These are phyloP conservation scores for Alternaria angustiovoidea DNA, from an alignment of 2,329 filamentous ascomycete genomes.

Conservation along the genomic window DNA sequence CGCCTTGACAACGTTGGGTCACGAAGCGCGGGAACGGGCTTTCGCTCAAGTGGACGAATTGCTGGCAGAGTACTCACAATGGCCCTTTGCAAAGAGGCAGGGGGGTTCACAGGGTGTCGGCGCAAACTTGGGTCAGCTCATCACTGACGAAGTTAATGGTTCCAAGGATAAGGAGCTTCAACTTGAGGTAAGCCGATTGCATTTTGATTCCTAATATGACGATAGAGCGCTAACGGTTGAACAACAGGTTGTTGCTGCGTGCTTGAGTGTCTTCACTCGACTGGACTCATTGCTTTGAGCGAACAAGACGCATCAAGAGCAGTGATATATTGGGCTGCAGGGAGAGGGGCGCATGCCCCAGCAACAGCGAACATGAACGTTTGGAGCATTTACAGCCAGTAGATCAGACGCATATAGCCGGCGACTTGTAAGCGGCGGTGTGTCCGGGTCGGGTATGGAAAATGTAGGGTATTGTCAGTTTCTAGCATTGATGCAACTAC, in stretches of 20 bases:
- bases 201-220: not conserved
- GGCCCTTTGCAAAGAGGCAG: slow-evolving; percentile 86
- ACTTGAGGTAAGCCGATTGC: slow-evolving; percentile 75
- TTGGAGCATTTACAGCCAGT: slow-evolving; percentile 13
- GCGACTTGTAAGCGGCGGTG: slow-evolving; percentile 16
- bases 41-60: slow-evolving; percentile 98
- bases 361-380: slow-evolving; percentile 19
- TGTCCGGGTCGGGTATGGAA: slow-evolving; percentile 10
- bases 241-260: slow-evolving; percentile 81
- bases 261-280: slow-evolving; percentile 95
- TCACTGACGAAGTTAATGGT: slow-evolving; percentile 85
- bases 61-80: slow-evolving; percentile 95
- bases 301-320: not conserved
- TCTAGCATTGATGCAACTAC: slow-evolving; percentile 41
- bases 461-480: slow-evolving; percentile 29
- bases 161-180: slow-evolving; percentile 94
- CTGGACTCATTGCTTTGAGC: slow-evolving; percentile 90
- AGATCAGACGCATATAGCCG: slow-evolving; percentile 17
- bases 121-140: slow-evolving; percentile 87
- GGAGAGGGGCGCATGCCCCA: slow-evolving; percentile 4
- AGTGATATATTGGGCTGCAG: not conserved
- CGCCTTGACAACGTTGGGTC: slow-evolving; percentile 89
- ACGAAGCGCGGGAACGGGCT: slow-evolving; percentile 91
- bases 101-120: slow-evolving; percentile 83
- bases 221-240: slow-evolving; percentile 30